phyloP scores from a whole-genome alignment of 768 basidiomycete genomes.

The Chiua virens region DNA sequence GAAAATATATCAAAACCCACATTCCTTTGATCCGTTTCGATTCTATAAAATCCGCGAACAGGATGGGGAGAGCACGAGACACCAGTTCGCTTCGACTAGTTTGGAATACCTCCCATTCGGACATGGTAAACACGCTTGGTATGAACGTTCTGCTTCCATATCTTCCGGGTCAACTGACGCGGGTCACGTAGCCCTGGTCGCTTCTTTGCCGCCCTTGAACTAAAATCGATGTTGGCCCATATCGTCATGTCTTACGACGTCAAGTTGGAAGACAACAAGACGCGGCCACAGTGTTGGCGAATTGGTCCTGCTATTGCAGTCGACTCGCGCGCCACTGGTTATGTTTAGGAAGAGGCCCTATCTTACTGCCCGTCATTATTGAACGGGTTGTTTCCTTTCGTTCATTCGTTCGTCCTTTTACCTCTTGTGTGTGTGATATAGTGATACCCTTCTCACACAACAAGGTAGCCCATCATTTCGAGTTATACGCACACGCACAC shows the following conservation, averaged over 20 bases:
- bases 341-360: slow-evolving; percentile 1
- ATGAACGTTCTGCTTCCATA: neutral
- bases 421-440: too few relatives aligned
- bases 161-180: neutral
- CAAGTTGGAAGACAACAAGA: slow-evolving; percentile 2
- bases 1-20: slow-evolving; percentile 31
- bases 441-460: too few relatives aligned
- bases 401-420: too few relatives aligned
- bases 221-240: slow-evolving; percentile 14
- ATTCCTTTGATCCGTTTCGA: slow-evolving; percentile 49
- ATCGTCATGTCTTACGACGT: slow-evolving; percentile 9
- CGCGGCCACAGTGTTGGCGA: slow-evolving; percentile 11
- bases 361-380: too few relatives aligned
- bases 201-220: slow-evolving; percentile 10
- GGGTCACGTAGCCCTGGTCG: slow-evolving; percentile 6
- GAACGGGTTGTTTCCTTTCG: too few relatives aligned
- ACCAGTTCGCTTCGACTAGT: slow-evolving; percentile 37
- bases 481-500: too few relatives aligned
- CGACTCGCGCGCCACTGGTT: neutral
- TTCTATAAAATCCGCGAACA: slow-evolving; percentile 40
- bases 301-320: slow-evolving; percentile 6
- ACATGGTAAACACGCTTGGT: slow-evolving; percentile 23
- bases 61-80: slow-evolving; percentile 33
- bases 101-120: slow-evolving; percentile 40
- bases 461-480: too few relatives aligned